Evolutionary conservation across 106 monocot genomes (phyloP).

Genomic region (Cymbidium sinense): DNA sequence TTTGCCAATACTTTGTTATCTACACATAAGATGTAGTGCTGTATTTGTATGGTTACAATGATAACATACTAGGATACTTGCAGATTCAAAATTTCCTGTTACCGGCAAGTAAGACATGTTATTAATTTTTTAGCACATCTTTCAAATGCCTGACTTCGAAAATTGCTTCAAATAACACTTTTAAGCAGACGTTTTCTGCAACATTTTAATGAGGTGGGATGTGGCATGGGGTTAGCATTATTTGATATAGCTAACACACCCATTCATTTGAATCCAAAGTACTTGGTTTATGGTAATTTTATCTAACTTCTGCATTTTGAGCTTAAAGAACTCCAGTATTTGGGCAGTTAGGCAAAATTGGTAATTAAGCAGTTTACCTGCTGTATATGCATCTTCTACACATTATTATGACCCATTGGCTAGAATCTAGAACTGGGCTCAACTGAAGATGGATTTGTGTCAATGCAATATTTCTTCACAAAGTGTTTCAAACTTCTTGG

Average conservation of each 20-base stretch:
- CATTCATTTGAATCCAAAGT: neutral
- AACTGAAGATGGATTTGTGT: neutral
- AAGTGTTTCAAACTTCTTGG: neutral
- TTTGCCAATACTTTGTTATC: neutral
- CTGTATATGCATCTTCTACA: neutral
- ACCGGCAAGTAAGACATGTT: neutral
- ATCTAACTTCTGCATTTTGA: neutral
- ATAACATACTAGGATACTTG: neutral
- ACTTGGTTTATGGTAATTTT: neutral
- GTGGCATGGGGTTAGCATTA: neutral
- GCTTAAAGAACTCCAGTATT: neutral
- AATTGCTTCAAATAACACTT: neutral
- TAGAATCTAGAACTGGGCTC: neutral
- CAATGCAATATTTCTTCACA: neutral
- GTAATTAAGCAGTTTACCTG: neutral
- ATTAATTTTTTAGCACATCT: neutral
- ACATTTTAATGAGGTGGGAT: neutral
- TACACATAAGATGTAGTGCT: neutral
- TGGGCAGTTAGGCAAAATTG: neutral
- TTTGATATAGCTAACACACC: neutral
- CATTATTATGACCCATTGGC: neutral
- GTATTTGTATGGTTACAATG: neutral
- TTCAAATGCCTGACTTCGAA: neutral
- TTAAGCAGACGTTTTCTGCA: too few relatives aligned
- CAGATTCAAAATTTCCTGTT: neutral